A percentile compares a stretch with the other conserved stretches of the same genome.
Evolutionary conservation across 169 alveolate species (phyloP).

Genomic region (Cryptosporidium sp.): DNA sequence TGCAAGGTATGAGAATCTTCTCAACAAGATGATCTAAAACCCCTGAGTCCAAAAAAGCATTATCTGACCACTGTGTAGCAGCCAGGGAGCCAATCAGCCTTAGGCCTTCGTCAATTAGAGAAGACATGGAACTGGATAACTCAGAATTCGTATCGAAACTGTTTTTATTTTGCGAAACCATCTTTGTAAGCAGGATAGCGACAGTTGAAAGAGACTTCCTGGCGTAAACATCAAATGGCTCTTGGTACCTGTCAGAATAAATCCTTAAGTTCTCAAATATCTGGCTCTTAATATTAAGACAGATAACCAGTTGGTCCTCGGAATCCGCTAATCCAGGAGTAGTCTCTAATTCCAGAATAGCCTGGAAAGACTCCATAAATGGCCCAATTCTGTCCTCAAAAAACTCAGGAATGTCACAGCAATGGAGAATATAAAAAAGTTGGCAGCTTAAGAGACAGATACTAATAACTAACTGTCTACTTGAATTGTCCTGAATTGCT

Average conservation of each 20-base stretch:
- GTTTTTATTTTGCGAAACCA: slow-evolving; percentile 12
- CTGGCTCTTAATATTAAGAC: slow-evolving; percentile 41
- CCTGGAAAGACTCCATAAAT: slow-evolving; percentile 69
- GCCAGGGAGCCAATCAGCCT: slow-evolving; percentile 65
- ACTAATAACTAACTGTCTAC: slow-evolving; percentile 10
- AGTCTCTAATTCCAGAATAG: slow-evolving; percentile 43
- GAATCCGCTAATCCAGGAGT: slow-evolving; percentile 13
- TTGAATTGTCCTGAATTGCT: slow-evolving; percentile 9
- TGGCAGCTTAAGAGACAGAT: slow-evolving; percentile 58
- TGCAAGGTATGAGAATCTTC: slow-evolving; percentile 67
- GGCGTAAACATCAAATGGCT: slow-evolving; percentile 64
- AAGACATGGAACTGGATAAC: slow-evolving; percentile 24
- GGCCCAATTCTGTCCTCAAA: slow-evolving; percentile 52
- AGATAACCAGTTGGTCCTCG: slow-evolving; percentile 11
- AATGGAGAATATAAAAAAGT: slow-evolving; percentile 67
- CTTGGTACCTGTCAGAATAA: slow-evolving; percentile 72
- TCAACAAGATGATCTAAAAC: slow-evolving; percentile 67
- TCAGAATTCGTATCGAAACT: slow-evolving; percentile 14
- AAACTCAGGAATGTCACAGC: slow-evolving; percentile 73
- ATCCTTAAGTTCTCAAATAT: slow-evolving; percentile 61
- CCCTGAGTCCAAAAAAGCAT: slow-evolving; percentile 62
- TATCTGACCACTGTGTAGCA: slow-evolving; percentile 70
- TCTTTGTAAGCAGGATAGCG: slow-evolving; percentile 45
- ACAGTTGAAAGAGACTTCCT: slow-evolving; percentile 66
- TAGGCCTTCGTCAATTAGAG: slow-evolving; percentile 62